These are phyloP conservation scores for Venturia effusa DNA, from an alignment of 2,329 filamentous ascomycete genomes.

Conservation along the genomic window DNA sequence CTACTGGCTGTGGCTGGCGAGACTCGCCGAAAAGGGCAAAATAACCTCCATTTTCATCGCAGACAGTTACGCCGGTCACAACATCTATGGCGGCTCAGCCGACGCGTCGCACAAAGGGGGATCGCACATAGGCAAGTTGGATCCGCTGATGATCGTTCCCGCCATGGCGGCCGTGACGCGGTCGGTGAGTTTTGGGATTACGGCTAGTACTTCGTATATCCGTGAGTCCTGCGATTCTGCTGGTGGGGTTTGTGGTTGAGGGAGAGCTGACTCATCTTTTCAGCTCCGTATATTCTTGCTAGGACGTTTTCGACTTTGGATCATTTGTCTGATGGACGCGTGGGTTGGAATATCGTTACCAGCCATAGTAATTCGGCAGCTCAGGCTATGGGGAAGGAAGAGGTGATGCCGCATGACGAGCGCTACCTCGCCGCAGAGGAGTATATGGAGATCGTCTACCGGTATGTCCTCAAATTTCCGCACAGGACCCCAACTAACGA, in stretches of 20 bases:
- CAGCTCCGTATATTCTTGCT: conserved; percentile 25
- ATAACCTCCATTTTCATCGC: conserved; percentile 11
- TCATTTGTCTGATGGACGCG: conserved; percentile 25
- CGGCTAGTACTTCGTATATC: conserved; percentile 25
- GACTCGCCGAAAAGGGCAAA: conserved; percentile 10
- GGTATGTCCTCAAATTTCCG: conserved; percentile 14
- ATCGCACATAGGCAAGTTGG: not conserved
- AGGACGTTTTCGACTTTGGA: conserved; percentile 26
- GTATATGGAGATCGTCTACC: conserved; percentile 47
- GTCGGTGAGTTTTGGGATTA: conserved; percentile 28
- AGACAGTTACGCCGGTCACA: conserved; percentile 1
- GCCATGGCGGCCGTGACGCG: conserved; percentile 32
- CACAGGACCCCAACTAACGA: not conserved
- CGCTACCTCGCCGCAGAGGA: conserved; percentile 52
- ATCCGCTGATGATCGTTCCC: conserved; percentile 10
- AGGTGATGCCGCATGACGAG: conserved; percentile 48
- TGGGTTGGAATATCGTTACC: conserved; percentile 32
- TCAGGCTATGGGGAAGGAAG: conserved; percentile 39
- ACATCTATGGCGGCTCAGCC: conserved; percentile 9
- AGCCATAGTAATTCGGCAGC: conserved; percentile 27
- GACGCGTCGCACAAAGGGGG: conserved; percentile 7
- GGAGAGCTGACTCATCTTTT: conserved; percentile 6
- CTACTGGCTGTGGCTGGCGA: conserved; percentile 11
- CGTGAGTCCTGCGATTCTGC: not conserved
- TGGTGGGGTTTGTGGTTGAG: not conserved